phyloP scores from a whole-genome alignment of 1,284 basidiomycete species.

The Puccinia triticina region DNA sequence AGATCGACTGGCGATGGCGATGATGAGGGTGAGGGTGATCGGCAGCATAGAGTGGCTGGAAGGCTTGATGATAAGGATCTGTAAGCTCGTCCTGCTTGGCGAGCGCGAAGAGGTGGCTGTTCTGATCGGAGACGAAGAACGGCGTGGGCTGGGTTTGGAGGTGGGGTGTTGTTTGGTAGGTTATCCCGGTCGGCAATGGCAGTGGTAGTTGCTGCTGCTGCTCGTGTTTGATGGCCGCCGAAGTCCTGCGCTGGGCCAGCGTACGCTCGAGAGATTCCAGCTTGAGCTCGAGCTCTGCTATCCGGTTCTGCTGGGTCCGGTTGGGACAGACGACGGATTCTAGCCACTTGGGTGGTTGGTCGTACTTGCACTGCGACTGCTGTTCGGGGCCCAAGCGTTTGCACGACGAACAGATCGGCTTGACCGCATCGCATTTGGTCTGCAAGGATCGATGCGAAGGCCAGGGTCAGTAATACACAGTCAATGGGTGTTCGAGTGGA shows the following conservation, averaged over 20 bases:
- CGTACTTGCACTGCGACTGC: conserved; percentile 44
- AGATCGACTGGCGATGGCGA: conserved; percentile 4
- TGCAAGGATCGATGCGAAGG: not conserved
- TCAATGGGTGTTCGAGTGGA: not conserved
- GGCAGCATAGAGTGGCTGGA: not conserved
- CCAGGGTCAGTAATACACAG: no score
- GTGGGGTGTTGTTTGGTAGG: not conserved
- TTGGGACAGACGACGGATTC: conserved; percentile 35
- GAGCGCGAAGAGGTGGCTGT: not conserved
- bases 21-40: not conserved
- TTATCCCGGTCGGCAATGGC: not conserved
- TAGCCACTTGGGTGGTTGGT: conserved; percentile 50
- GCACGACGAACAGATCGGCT: conserved; percentile 47
- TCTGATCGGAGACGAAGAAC: not conserved
- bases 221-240: conserved; percentile 12
- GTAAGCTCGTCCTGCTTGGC: not conserved
- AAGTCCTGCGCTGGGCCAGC: not conserved
- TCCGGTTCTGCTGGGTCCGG: not conserved
- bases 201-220: conserved; percentile 14
- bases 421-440: conserved; percentile 51
- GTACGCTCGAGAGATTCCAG: conserved; percentile 27
- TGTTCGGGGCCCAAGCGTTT: conserved; percentile 19
- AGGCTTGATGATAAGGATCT: not conserved
- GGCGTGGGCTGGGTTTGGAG: not conserved
- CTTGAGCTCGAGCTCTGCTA: conserved; percentile 33